phyloP scores from a whole-genome alignment of 345 rosid genomes.

The Cardiospermum halicacabum region DNA sequence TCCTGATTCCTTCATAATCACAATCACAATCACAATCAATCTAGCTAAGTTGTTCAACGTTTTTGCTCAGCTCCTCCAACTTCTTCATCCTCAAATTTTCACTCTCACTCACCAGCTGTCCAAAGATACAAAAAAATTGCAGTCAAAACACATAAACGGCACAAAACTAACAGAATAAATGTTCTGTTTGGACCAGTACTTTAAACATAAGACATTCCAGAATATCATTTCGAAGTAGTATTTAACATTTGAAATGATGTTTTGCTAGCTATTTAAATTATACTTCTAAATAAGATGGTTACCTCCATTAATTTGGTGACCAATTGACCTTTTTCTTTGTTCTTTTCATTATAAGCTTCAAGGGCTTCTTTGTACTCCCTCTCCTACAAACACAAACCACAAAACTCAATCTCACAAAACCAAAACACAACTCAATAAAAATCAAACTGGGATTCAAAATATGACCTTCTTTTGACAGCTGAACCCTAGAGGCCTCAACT shows the following conservation, averaged over 20 bases:
- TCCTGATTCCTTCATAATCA: background rate
- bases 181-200: too few species aligned
- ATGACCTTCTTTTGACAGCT: slow-evolving; percentile 60
- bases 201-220: too few species aligned
- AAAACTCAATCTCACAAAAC: background rate
- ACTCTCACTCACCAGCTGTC: slow-evolving; percentile 74
- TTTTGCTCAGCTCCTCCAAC: slow-evolving; percentile 85
- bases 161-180: too few species aligned
- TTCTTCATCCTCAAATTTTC: slow-evolving; percentile 79
- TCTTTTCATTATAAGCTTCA: slow-evolving; percentile 85
- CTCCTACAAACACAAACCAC: slow-evolving; percentile 40
- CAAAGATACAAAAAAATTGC: slow-evolving; percentile 3
- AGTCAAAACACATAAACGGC: background rate
- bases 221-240: too few species aligned
- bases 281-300: slow-evolving; percentile 4
- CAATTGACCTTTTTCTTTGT: slow-evolving; percentile 68
- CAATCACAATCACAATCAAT: too few species aligned
- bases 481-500: slow-evolving; percentile 51
- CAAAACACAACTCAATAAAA: background rate
- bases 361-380: slow-evolving; percentile 84
- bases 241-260: too few species aligned
- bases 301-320: slow-evolving; percentile 86
- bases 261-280: too few species aligned
- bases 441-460: background rate
- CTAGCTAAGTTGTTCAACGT: slow-evolving; percentile 40